These are phyloP conservation scores for Boletus rubropictus DNA, from an alignment of 768 basidiomycete genomes.

Conservation along the genomic window DNA sequence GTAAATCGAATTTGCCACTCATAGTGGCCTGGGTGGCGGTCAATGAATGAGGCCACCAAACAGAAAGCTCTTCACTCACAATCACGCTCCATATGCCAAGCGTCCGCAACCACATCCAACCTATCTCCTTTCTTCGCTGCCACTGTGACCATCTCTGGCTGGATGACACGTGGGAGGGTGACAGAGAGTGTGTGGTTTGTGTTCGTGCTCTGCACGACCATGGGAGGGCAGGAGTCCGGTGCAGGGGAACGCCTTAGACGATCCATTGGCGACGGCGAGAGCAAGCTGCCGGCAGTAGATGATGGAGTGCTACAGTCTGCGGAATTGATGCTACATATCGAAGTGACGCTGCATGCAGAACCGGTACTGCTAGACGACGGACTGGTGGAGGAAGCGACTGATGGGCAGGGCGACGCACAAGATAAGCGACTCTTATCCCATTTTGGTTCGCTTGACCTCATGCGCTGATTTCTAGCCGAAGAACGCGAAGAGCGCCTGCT, in stretches of 20 bases:
- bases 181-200: slow-evolving; percentile 43
- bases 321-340: slow-evolving; percentile 17
- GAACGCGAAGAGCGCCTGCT: slow-evolving; percentile 29
- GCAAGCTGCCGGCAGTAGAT: slow-evolving; percentile 10
- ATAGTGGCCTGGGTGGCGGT: slow-evolving; percentile 43
- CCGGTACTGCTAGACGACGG: slow-evolving; percentile 22
- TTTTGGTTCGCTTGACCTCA: slow-evolving; percentile 22
- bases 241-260: slow-evolving; percentile 29
- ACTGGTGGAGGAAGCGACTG: slow-evolving; percentile 20
- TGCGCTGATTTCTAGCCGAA: slow-evolving; percentile 24
- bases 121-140: slow-evolving; percentile 55
- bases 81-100: slow-evolving; percentile 55
- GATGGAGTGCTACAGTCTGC: slow-evolving; percentile 14
- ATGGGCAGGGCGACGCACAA: slow-evolving; percentile 26
- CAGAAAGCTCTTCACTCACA: slow-evolving; percentile 38
- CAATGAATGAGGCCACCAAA: slow-evolving; percentile 1
- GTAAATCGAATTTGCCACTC: slow-evolving; percentile 57
- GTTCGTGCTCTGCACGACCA: slow-evolving; percentile 39
- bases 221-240: slow-evolving; percentile 36
- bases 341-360: slow-evolving; percentile 24
- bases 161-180: slow-evolving; percentile 41
- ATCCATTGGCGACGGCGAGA: slow-evolving; percentile 27
- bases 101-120: slow-evolving; percentile 53
- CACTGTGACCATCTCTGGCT: slow-evolving; percentile 61
- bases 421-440: slow-evolving; percentile 28